Conservation (phyloP, 2,329 filamentous ascomycete genomes). For the Arachnomyces sp. region DNA sequence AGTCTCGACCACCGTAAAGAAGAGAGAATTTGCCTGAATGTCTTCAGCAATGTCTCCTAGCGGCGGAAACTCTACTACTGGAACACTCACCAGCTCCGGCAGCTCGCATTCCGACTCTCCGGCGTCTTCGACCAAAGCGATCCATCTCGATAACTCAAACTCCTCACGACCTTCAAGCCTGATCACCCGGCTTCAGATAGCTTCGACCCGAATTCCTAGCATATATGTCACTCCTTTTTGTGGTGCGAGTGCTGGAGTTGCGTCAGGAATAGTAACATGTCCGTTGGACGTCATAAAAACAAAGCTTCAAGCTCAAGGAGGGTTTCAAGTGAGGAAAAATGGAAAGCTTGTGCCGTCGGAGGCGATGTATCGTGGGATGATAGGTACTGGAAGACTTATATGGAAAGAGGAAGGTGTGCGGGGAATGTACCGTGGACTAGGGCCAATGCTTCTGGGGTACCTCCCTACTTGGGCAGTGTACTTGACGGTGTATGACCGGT, state of each 20-base stretch:
- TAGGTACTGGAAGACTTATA: slow-evolving; percentile 79
- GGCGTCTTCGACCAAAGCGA: too few species aligned
- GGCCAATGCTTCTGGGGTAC: slow-evolving; percentile 91
- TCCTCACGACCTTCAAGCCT: slow-evolving; percentile 23
- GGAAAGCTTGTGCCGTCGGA: slow-evolving; percentile 36
- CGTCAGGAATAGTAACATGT: slow-evolving; percentile 89
- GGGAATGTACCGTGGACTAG: slow-evolving; percentile 86
- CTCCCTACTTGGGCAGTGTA: slow-evolving; percentile 97
- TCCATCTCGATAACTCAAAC: slow-evolving; percentile 22
- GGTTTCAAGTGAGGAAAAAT: slow-evolving; percentile 51
- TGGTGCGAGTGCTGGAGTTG: slow-evolving; percentile 82
- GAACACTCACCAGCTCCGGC: slow-evolving; percentile 24
- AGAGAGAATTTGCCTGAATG: slow-evolving; percentile 30
- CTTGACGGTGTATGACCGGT: slow-evolving; percentile 90
- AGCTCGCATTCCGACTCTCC: slow-evolving; percentile 17
- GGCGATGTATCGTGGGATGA: slow-evolving; percentile 69
- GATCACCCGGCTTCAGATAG: slow-evolving; percentile 30
- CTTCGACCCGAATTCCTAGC: slow-evolving; percentile 44
- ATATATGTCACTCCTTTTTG: slow-evolving; percentile 68
- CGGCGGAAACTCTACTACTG: slow-evolving; percentile 32
- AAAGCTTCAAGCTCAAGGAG: slow-evolving; percentile 90
- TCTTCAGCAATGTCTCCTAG: slow-evolving; percentile 38
- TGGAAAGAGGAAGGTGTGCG: slow-evolving; percentile 79
- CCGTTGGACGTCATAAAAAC: slow-evolving; percentile 99
- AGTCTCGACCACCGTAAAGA: slow-evolving; percentile 33